Evolutionary conservation across 345 rosid species (phyloP).

Genomic region (Eucalyptus leucophloia): DNA sequence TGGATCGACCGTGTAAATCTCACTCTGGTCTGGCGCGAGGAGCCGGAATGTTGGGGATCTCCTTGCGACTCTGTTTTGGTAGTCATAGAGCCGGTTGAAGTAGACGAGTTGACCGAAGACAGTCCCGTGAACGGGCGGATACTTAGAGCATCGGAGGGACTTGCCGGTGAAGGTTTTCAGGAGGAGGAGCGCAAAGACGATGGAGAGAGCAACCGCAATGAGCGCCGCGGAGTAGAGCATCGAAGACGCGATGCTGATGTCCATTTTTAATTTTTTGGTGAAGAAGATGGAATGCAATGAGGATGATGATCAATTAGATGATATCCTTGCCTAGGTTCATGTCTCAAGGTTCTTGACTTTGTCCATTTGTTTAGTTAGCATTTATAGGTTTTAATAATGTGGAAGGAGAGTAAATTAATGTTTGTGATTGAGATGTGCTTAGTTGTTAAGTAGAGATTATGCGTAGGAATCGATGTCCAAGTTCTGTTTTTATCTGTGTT

Average conservation of each 20-base stretch:
- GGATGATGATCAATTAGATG: no score
- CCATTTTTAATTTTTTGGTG: background rate
- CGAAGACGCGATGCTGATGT: slow-evolving; percentile 4
- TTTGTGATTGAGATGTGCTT: background rate
- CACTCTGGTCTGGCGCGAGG: slow-evolving; percentile 26
- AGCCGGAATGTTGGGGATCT: slow-evolving; percentile 36
- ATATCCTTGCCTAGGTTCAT: no score
- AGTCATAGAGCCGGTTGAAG: slow-evolving; percentile 32
- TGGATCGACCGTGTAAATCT: slow-evolving; percentile 34
- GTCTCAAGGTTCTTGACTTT: no score
- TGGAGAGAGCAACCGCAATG: background rate
- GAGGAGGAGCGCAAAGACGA: background rate
- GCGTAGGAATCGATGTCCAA: background rate
- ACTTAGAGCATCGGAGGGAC: slow-evolving; percentile 22
- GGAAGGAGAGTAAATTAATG: background rate
- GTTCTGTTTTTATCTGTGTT: background rate
- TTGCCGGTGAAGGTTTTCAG: slow-evolving; percentile 29
- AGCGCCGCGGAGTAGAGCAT: slow-evolving; percentile 2
- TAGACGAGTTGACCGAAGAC: slow-evolving; percentile 27
- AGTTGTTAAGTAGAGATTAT: background rate
- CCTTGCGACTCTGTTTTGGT: slow-evolving; percentile 32
- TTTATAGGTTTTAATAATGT: background rate
- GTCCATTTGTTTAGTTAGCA: background rate
- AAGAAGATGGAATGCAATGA: no score
- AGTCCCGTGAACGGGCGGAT: slow-evolving; percentile 43